Evolutionary conservation across 1,139 yeast species (phyloP).

Genomic region (Taphrina flavorubra): DNA sequence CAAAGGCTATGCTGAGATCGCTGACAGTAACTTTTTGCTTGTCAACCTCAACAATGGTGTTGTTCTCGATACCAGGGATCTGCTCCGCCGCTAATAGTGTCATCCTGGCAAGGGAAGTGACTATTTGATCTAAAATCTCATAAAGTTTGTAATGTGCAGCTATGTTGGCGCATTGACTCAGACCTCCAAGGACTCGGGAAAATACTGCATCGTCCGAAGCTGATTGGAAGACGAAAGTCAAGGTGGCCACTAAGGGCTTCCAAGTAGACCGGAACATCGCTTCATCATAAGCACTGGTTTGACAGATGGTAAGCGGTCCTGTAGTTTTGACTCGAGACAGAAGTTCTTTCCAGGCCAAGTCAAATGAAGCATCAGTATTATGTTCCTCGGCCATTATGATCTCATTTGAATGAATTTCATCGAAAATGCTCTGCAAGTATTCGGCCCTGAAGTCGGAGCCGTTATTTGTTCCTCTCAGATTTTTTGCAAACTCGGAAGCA

Average conservation of each 20-base stretch:
- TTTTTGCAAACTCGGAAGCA: slow-evolving; percentile 76
- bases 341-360: slow-evolving; percentile 87
- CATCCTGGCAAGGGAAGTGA: slow-evolving; percentile 66
- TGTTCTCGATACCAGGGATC: slow-evolving; percentile 49
- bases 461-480: slow-evolving; percentile 75
- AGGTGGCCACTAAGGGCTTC: slow-evolving; percentile 67
- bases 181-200: slow-evolving; percentile 81
- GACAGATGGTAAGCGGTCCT: slow-evolving; percentile 48
- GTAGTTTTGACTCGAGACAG: slow-evolving; percentile 57
- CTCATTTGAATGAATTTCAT: slow-evolving; percentile 81
- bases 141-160: slow-evolving; percentile 68
- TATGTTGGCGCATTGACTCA: slow-evolving; percentile 81
- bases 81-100: slow-evolving; percentile 54
- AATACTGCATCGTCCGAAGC: slow-evolving; percentile 91
- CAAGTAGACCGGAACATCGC: slow-evolving; percentile 70
- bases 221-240: slow-evolving; percentile 77
- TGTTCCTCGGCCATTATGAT: slow-evolving; percentile 98
- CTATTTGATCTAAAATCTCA: slow-evolving; percentile 67
- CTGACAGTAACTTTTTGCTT: slow-evolving; percentile 72
- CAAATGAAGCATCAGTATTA: slow-evolving; percentile 83
- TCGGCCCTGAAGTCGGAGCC: slow-evolving; percentile 74
- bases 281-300: slow-evolving; percentile 63
- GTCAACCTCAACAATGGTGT: slow-evolving; percentile 54
- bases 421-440: slow-evolving; percentile 83
- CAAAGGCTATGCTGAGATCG: slow-evolving; percentile 80